phyloP scores from a whole-genome alignment of 2,329 filamentous ascomycete genomes.

The Sclerotinia spermophila region DNA sequence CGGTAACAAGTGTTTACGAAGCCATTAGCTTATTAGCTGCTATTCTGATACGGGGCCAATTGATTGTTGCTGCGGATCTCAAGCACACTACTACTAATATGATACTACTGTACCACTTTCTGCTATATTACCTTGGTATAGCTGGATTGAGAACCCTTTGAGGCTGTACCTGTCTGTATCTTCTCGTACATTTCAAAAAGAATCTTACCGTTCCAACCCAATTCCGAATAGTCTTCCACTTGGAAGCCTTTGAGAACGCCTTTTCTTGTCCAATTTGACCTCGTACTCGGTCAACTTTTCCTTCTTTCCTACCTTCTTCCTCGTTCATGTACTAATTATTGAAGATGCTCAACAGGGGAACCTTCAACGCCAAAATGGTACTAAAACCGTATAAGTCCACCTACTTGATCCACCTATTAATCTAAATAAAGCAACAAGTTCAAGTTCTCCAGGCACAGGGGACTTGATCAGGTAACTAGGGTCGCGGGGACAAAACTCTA shows the following conservation, averaged over 20 bases:
- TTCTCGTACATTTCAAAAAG: background rate
- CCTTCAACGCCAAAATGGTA: conserved; percentile 1
- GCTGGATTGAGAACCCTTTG: background rate
- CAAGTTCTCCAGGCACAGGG: conserved; percentile 9
- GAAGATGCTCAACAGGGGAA: conserved; percentile 1
- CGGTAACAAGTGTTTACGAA: conserved; percentile 12
- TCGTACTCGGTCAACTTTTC: background rate
- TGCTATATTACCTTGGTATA: background rate
- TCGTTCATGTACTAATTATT: conserved; percentile 10
- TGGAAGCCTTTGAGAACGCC: background rate
- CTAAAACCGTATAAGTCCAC: conserved; percentile 14
- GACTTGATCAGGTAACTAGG: background rate
- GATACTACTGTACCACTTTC: background rate
- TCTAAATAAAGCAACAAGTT: conserved; percentile 18
- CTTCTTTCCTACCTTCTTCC: background rate
- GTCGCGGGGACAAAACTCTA: background rate
- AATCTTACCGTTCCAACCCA: background rate
- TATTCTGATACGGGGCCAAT: background rate
- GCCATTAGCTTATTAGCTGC: conserved; percentile 1
- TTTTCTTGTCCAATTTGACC: background rate
- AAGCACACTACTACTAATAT: background rate
- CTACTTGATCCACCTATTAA: background rate
- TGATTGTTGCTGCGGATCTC: conserved; percentile 2
- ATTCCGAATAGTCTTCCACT: background rate
- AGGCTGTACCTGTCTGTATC: background rate